These are phyloP conservation scores for Leishmania guyanensis DNA, from an alignment of 208 protist species.

Conservation along the genomic window DNA sequence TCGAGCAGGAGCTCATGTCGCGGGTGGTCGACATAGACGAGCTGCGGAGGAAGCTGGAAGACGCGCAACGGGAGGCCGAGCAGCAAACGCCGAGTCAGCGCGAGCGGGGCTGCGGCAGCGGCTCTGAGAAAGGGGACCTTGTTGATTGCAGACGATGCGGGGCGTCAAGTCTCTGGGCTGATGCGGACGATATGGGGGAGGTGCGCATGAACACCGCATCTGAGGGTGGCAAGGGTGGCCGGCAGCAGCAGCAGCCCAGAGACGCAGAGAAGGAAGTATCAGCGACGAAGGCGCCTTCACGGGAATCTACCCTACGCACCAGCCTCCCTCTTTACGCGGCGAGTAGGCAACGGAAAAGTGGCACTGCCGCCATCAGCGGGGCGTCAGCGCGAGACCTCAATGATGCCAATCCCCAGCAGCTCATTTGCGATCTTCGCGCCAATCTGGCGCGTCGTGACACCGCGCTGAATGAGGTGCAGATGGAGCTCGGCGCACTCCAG, in stretches of 20 bases:
- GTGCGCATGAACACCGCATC: neutral
- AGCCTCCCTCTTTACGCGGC: constrained; percentile 11
- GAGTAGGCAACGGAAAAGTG: neutral
- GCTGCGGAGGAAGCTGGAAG: constrained; percentile 24
- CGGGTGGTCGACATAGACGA: constrained; percentile 40
- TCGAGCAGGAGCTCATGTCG: constrained; percentile 45
- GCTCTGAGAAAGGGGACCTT: neutral
- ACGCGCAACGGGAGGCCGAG: constrained; percentile 6
- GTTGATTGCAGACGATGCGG: neutral
- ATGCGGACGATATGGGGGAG: neutral
- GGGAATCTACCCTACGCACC: neutral
- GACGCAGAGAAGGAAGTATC: neutral
- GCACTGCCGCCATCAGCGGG: neutral
- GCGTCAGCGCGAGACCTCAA: constrained; percentile 6
- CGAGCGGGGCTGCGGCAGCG: neutral
- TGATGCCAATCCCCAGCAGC: constrained; percentile 25
- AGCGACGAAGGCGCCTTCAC: neutral
- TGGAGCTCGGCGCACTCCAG: constrained; percentile 43
- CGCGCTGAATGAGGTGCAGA: constrained; percentile 47
- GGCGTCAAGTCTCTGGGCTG: neutral
- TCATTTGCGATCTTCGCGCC: constrained; percentile 69
- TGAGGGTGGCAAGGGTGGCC: neutral
- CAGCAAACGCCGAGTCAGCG: neutral
- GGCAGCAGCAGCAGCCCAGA: neutral
- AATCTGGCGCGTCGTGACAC: constrained; percentile 81